These are phyloP conservation scores for Ophiorrhiza pumila DNA, from an alignment of 257 asterid species.

Conservation along the genomic window DNA sequence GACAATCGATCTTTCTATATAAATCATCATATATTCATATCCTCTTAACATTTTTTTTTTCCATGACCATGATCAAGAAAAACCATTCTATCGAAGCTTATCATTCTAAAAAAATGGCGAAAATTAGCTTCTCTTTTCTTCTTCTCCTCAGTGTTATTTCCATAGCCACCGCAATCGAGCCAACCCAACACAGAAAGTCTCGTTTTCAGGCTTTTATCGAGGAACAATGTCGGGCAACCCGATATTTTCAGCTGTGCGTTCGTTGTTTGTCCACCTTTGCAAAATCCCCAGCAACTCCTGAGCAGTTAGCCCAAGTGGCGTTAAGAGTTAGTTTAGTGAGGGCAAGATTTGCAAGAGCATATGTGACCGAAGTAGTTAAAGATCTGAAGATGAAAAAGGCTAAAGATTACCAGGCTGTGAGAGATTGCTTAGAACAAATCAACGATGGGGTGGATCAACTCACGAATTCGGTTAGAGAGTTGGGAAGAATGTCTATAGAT, in stretches of 20 bases:
- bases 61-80: neutral
- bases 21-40: neutral
- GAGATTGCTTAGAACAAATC: conserved; percentile 64
- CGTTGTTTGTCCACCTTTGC: conserved; percentile 33
- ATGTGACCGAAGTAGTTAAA: conserved; percentile 40
- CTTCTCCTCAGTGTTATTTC: conserved; percentile 21
- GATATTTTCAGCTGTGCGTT: conserved; percentile 38
- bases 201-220: conserved; percentile 42
- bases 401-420: conserved; percentile 32
- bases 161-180: conserved; percentile 12
- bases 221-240: conserved; percentile 43
- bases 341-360: conserved; percentile 48
- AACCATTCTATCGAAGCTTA: neutral
- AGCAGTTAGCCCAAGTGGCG: conserved; percentile 49
- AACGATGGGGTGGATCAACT: conserved; percentile 57
- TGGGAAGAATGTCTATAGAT: conserved; percentile 30
- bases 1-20: neutral
- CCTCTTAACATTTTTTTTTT: conserved; percentile 1
- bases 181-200: conserved; percentile 18
- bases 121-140: conserved; percentile 17
- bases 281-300: conserved; percentile 35
- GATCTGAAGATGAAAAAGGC: conserved; percentile 34
- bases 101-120: conserved; percentile 14
- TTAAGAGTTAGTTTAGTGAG: conserved; percentile 42
- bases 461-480: conserved; percentile 48